phyloP scores from a whole-genome alignment of 257 asterid species.

The Knoxia roxburghii region DNA sequence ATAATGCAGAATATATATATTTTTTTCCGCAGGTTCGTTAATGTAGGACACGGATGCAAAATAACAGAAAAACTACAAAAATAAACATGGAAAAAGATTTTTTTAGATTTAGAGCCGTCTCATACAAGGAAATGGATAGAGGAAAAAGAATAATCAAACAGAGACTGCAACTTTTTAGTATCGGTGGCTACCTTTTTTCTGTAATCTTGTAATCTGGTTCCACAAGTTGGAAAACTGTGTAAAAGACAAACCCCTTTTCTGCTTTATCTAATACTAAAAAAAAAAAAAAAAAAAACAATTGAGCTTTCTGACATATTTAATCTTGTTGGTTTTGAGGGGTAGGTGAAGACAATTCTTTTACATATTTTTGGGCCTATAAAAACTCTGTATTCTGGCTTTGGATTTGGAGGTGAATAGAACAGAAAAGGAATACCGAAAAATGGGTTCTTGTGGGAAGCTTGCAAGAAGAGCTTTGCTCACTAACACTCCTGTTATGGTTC shows the following conservation, averaged over 20 bases:
- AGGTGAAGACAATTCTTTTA: not conserved
- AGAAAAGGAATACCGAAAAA: constrained; percentile 22
- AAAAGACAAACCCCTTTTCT: constrained; percentile 3
- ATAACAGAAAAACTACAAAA: too few species aligned
- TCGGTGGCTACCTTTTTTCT: constrained; percentile 3
- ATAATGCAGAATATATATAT: too few species aligned
- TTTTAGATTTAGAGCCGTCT: constrained; percentile 8
- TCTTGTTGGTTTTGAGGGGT: not conserved
- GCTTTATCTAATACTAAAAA: not conserved
- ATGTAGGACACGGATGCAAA: too few species aligned
- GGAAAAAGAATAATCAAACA: not conserved
- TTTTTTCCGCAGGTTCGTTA: too few species aligned
- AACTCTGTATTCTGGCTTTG: not conserved
- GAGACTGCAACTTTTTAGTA: not conserved
- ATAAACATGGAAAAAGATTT: not conserved
- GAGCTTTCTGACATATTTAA: not conserved
- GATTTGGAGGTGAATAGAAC: not conserved
- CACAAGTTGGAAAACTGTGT: too few species aligned
- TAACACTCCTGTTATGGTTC: constrained; percentile 85
- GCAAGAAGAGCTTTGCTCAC: constrained; percentile 82
- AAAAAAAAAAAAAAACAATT: not conserved
- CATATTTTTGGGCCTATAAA: not conserved
- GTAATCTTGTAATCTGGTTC: not conserved
- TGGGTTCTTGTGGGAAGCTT: constrained; percentile 80
- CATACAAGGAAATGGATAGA: constrained; percentile 16